These are phyloP conservation scores for Neoboletus subvelutipes DNA, from an alignment of 768 basidiomycete genomes.

Conservation along the genomic window DNA sequence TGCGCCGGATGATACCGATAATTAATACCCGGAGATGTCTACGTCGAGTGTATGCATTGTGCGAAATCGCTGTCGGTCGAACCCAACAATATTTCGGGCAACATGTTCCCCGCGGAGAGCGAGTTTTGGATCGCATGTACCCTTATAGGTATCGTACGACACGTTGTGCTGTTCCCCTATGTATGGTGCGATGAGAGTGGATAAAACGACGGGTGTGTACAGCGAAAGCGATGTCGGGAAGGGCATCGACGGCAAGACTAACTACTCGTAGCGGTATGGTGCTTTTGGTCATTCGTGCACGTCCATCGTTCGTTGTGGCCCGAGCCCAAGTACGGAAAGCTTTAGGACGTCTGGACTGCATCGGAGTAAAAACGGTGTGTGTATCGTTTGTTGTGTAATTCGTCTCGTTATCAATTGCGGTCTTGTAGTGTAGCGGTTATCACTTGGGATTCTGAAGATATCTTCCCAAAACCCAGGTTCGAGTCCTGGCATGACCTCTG, in stretches of 20 bases:
- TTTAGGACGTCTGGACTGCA: neutral
- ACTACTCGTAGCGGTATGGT: neutral
- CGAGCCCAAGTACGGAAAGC: neutral
- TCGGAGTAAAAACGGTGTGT: too few species aligned
- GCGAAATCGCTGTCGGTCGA: neutral
- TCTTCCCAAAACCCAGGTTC: conserved; percentile 30
- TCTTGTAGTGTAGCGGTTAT: conserved; percentile 32
- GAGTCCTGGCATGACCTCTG: conserved; percentile 26
- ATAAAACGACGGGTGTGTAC: neutral
- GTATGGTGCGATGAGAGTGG: neutral
- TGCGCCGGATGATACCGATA: too few species aligned
- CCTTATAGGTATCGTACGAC: neutral
- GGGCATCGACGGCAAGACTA: neutral
- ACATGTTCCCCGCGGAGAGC: neutral
- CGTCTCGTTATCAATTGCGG: too few species aligned
- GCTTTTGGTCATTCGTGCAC: neutral
- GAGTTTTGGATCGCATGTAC: neutral
- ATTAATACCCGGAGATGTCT: too few species aligned
- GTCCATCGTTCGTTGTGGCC: neutral
- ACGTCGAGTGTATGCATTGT: neutral
- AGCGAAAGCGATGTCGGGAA: neutral
- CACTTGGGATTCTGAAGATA: conserved; percentile 30
- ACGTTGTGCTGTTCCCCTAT: neutral
- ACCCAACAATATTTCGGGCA: neutral
- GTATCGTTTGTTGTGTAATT: too few species aligned